Evolutionary conservation across 2,329 filamentous ascomycete species (phyloP), one percentile per base, ranked within the genome.

Genomic region (Thielaviopsis populi): DNA sequence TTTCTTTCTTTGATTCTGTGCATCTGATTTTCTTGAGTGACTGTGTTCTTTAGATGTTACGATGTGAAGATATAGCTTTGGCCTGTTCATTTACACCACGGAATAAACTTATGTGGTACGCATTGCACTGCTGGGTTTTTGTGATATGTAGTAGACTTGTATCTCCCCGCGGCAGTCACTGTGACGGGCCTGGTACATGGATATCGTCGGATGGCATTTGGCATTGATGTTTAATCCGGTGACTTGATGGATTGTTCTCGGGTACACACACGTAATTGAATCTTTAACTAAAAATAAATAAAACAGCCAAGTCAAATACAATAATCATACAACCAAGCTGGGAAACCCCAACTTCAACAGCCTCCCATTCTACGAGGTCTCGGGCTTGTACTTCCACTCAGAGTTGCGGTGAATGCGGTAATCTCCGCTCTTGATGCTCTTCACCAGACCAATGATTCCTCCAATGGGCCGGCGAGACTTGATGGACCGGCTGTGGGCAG

Each of bases 391-490:
- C 73, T 79, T 81, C 80, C 81, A 83, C 69, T 74, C 71, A 0
- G 80, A 79, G 43, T 74, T 70, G 15, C 80, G 75, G 68, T 83
- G 80, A 63, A 83, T 72, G 70, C 76, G 70, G 66, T 82, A 83
- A 64, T 83, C 81, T 68, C 75, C 75, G 69, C 82, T 84, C 70
- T 76, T 72, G 62, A 86, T 83, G 42, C 80, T 78, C 72, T 80
- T 80, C 70, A 74, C 79, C 61, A 86, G 80, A 1, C 84, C 84
- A 63, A 80, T 82, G 1, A 85, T 69, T 0, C 83, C 83, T 0
- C 79, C 80, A 17, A 85, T 69, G 0, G 83, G 83, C 77, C 79
- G 79, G 64, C 73, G 73, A 15, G 74, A 74, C 72, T 78, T 80
- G 54, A 79, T 67, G 63, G 74, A 74, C 63, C 76, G 72, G 68